These are phyloP conservation scores for Pelargonium myrrhifolium DNA, from an alignment of 441 rosid species.

Conservation along the genomic window DNA sequence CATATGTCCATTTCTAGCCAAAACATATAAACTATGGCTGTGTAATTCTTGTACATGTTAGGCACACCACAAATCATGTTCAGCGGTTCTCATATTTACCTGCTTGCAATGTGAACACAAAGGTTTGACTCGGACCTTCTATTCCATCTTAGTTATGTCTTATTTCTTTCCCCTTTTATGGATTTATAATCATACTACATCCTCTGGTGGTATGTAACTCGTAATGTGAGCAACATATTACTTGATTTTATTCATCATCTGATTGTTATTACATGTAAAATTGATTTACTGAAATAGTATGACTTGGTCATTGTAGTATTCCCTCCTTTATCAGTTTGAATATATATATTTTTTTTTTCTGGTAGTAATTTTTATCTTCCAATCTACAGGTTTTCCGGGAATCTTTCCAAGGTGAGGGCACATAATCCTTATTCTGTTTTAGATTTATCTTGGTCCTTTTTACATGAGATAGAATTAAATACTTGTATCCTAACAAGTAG, in stretches of 20 bases:
- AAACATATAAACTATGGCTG: not conserved
- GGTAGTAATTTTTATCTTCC: slow-evolving; percentile 20
- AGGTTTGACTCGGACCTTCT: not conserved
- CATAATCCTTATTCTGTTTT: slow-evolving; percentile 8
- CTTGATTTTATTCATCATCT: slow-evolving; percentile 1
- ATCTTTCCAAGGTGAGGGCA: slow-evolving; percentile 61
- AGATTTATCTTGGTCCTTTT: slow-evolving; percentile 1
- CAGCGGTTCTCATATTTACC: not conserved
- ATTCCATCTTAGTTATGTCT: not conserved
- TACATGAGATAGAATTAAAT: slow-evolving; percentile 5
- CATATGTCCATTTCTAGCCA: not conserved
- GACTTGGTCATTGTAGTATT: slow-evolving; percentile 4
- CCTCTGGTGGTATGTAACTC: not conserved
- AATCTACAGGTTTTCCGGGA: slow-evolving; percentile 62
- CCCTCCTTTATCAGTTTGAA: slow-evolving; percentile 2
- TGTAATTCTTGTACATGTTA: not conserved
- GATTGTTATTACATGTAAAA: not conserved
- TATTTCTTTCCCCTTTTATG: not conserved
- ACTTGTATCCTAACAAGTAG: not conserved
- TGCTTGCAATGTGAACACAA: not conserved
- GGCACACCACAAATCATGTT: not conserved
- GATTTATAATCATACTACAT: no score
- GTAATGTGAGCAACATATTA: not conserved
- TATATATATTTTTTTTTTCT: slow-evolving; percentile 8
- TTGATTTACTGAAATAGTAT: slow-evolving; percentile 5